phyloP scores from a whole-genome alignment of 805 yeast genomes.

The Zygosaccharomyces rouxii region DNA sequence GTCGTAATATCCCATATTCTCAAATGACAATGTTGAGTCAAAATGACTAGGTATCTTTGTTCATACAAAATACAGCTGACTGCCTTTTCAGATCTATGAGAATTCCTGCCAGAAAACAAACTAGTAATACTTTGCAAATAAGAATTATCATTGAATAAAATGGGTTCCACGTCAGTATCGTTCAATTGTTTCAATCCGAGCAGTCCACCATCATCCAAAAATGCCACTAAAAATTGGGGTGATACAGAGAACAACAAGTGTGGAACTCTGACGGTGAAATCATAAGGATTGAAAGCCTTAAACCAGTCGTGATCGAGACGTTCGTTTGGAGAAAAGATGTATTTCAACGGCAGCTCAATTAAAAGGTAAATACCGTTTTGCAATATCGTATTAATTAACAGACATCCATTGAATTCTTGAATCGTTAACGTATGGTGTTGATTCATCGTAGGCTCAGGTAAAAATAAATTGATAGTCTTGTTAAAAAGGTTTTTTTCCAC shows the following conservation, averaged over 20 bases:
- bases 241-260: constrained; percentile 48
- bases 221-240: constrained; percentile 44
- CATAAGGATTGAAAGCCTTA: constrained; percentile 61
- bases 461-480: constrained; percentile 24
- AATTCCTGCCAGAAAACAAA: constrained; percentile 20
- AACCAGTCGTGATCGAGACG: constrained; percentile 49
- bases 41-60: constrained; percentile 21
- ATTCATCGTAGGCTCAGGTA: constrained; percentile 27
- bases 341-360: constrained; percentile 24
- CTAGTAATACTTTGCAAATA: constrained; percentile 38
- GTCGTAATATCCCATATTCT: constrained; percentile 31
- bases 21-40: constrained; percentile 28
- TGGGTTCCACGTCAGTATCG: constrained; percentile 36
- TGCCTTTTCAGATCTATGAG: constrained; percentile 17
- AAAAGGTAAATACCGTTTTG: constrained; percentile 25
- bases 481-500: constrained; percentile 18
- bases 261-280: constrained; percentile 55
- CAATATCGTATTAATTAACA: constrained; percentile 26
- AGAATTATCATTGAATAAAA: constrained; percentile 53
- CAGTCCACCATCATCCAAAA: constrained; percentile 75
- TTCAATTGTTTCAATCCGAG: constrained; percentile 43
- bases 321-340: constrained; percentile 14
- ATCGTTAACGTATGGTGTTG: constrained; percentile 23
- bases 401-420: constrained; percentile 8
- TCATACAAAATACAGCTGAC: constrained; percentile 23